Evolutionary conservation across 2,329 filamentous ascomycete genomes (phyloP).

Genomic region (Apiospora malaysiana): DNA sequence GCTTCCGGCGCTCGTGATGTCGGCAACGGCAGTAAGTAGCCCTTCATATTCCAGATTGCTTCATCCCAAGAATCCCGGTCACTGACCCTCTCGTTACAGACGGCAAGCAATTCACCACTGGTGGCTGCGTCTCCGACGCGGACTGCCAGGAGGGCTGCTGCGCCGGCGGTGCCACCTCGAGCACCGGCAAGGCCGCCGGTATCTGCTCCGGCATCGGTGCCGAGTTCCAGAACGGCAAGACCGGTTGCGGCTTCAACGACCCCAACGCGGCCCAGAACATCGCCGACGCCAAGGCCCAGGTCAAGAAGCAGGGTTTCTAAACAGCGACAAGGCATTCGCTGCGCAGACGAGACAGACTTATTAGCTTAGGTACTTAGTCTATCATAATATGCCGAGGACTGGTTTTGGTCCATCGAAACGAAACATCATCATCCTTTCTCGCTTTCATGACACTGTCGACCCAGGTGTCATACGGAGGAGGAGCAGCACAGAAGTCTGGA

Average conservation of each 20-base stretch:
- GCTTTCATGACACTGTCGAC: not conserved
- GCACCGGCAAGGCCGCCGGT: slow-evolving; percentile 36
- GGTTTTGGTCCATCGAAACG: not conserved
- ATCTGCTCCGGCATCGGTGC: slow-evolving; percentile 44
- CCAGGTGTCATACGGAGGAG: not conserved
- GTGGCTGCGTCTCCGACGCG: slow-evolving; percentile 42
- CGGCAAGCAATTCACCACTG: slow-evolving; percentile 45
- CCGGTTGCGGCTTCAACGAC: slow-evolving; percentile 44
- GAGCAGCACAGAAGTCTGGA: not conserved
- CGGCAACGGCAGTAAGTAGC: slow-evolving; percentile 33
- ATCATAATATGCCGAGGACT: not conserved
- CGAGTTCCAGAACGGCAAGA: slow-evolving; percentile 44
- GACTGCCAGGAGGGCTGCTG: slow-evolving; percentile 43
- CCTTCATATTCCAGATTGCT: not conserved
- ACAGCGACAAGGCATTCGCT: not conserved
- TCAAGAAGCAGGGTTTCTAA: slow-evolving; percentile 44
- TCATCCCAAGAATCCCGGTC: slow-evolving; percentile 26
- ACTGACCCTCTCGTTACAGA: slow-evolving; percentile 11
- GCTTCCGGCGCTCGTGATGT: slow-evolving; percentile 42
- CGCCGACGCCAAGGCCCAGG: slow-evolving; percentile 39
- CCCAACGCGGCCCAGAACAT: slow-evolving; percentile 40
- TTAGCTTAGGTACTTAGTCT: slow-evolving; percentile 2
- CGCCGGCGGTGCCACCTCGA: slow-evolving; percentile 36
- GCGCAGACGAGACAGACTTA: not conserved
- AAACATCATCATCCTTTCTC: not conserved